Evolutionary conservation across 2,329 filamentous ascomycete genomes (phyloP).

Genomic region (Trichoderma sp.): DNA sequence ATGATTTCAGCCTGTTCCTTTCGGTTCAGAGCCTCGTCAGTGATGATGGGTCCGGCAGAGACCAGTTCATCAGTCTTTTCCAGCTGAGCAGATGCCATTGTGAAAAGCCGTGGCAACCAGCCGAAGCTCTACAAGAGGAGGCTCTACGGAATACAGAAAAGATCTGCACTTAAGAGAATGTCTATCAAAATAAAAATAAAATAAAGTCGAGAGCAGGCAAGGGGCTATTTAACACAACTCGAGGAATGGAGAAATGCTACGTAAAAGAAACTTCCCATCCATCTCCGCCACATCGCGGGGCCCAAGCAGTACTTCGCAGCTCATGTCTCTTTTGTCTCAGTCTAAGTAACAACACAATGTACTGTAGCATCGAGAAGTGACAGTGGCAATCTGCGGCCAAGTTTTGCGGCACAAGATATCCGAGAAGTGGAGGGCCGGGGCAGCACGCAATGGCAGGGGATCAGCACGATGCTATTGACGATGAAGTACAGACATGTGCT

Average conservation of each 20-base stretch:
- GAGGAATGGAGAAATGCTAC: background rate
- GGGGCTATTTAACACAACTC: background rate
- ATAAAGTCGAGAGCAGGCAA: background rate
- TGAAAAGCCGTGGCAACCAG: background rate
- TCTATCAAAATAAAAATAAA: background rate
- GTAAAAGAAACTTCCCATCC: background rate
- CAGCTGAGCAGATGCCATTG: constrained; percentile 15
- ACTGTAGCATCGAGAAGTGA: background rate
- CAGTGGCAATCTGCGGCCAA: background rate
- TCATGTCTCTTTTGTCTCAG: background rate
- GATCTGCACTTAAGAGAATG: background rate
- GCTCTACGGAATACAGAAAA: background rate
- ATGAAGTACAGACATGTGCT: background rate
- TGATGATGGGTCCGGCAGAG: background rate
- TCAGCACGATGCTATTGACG: background rate
- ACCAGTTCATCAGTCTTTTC: constrained; percentile 4
- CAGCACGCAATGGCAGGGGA: constrained; percentile 13
- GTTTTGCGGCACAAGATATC: constrained; percentile 5
- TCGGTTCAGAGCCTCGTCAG: background rate
- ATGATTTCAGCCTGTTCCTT: constrained; percentile 15
- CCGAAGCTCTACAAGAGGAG: background rate
- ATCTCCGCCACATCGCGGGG: background rate
- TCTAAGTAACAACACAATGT: background rate
- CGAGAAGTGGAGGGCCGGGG: constrained; percentile 8
- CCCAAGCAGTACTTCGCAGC: background rate